Conservation (phyloP, 768 basidiomycete genomes). For the Hortiboletus campestris region DNA sequence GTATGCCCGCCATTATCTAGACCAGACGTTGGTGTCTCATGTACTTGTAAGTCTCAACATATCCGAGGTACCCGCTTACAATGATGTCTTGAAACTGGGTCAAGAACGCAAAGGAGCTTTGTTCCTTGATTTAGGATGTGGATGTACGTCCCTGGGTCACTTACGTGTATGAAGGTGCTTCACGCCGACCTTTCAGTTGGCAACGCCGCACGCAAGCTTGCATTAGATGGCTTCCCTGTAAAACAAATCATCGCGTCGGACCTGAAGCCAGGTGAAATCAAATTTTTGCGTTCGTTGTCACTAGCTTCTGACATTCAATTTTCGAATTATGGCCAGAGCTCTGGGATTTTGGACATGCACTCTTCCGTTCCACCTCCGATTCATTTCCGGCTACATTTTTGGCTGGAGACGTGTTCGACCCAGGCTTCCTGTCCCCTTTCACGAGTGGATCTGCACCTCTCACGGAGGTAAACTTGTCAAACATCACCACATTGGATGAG, state of each 20-base stretch:
- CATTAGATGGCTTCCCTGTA: conserved; percentile 42
- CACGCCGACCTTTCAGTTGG: conserved; percentile 32
- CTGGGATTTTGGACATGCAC: conserved; percentile 60
- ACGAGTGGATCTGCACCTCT: conserved; percentile 17
- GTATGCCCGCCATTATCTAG: conserved; percentile 1
- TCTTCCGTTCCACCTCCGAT: conserved; percentile 52
- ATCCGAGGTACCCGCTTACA: conserved; percentile 18
- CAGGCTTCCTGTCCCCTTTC: conserved; percentile 37
- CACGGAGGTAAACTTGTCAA: conserved; percentile 24
- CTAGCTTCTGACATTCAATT: not conserved
- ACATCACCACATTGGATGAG: conserved; percentile 42
- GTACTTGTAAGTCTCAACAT: conserved; percentile 19
- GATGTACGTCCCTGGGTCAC: conserved; percentile 30
- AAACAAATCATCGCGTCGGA: conserved; percentile 41
- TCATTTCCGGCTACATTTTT: conserved; percentile 57
- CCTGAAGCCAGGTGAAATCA: conserved; percentile 32
- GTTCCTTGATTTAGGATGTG: conserved; percentile 46
- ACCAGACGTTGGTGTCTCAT: not conserved
- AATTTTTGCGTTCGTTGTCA: not conserved
- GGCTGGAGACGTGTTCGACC: conserved; percentile 53
- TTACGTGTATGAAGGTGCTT: not conserved
- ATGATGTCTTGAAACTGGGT: conserved; percentile 35
- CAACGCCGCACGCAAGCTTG: conserved; percentile 38
- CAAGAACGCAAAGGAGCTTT: conserved; percentile 35
- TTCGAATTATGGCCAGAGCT: conserved; percentile 39